Evolutionary conservation across 768 basidiomycete genomes (phyloP), one percentile per base, ranked within the genome.

Genomic region (Russula vinacea): DNA sequence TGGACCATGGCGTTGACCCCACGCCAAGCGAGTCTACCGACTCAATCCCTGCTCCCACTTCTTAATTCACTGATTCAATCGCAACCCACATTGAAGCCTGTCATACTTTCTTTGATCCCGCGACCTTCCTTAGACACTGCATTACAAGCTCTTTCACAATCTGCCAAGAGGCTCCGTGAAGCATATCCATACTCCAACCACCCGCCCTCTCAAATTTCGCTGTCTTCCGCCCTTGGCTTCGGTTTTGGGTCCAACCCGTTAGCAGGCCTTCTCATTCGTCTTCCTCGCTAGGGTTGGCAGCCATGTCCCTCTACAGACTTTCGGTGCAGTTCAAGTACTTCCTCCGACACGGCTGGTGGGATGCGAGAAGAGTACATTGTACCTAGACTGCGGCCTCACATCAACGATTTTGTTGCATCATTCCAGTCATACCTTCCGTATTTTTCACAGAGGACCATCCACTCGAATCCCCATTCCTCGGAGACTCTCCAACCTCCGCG

Each of bases 331-430:
- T 33, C 64, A 47, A 58, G 32, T 47, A 29, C 58, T 26, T 65
- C 58, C 33, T 56, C 58, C 32, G 60, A 66, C 53, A 68, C 62
- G 13, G 47, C 62, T 60, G 64, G 70, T 62, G 83, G 83, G 42
- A 93, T 92, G 89, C 86, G 92, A 64, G 87, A 91, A 62, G 84
- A 86, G 7, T 94, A 94, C 73, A 81, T 93, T 67, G 75, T 85
- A 44, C 89, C 86, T 19, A 82, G 92, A 60, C 78, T 94, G 19
- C 83, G 87, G 54, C 87, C 88, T 17, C 85, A 88, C 73, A 84
- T 92, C 56, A 76, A 80, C 57, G 91, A 92, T 57, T 94, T 90
- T 68, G 85, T 87, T 35, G 82, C 91, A 3, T 83, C 87, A 35
- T 89, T 84, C 73, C 81, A 86, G 73, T 88, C 92, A 7, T 94